These are phyloP conservation scores for Calonectria pauciramosa DNA, from an alignment of 2,329 filamentous ascomycete genomes.

Conservation along the genomic window DNA sequence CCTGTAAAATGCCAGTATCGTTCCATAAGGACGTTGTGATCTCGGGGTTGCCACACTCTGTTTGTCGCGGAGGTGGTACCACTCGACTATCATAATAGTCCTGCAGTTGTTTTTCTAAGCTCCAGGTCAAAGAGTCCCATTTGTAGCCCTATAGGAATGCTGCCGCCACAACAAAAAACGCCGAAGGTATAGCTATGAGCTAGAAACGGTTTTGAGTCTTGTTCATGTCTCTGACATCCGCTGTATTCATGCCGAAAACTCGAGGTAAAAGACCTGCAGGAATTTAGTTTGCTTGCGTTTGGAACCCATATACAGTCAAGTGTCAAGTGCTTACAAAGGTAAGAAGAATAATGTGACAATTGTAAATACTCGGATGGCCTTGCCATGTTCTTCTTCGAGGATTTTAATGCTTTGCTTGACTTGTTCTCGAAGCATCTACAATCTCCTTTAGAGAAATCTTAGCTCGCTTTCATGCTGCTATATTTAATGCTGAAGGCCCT, in stretches of 20 bases:
- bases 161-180: not conserved
- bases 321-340: not conserved
- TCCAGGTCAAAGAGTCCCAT: not conserved
- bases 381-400: not conserved
- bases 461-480: too few species aligned
- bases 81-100: too few species aligned
- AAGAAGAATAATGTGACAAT: constrained; percentile 9
- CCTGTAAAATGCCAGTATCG: too few species aligned
- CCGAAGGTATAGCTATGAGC: not conserved
- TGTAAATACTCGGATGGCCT: constrained; percentile 6
- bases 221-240: not conserved
- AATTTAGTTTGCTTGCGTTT: too few species aligned
- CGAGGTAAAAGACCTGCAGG: not conserved
- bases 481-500: too few species aligned
- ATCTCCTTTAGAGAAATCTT: too few species aligned
- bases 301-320: too few species aligned
- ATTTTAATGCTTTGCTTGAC: constrained; percentile 7
- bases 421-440: not conserved
- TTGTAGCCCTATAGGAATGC: constrained; percentile 11
- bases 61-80: too few species aligned
- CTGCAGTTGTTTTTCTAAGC: too few species aligned
- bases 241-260: constrained; percentile 11
- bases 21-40: too few species aligned
- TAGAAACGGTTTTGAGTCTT: not conserved
- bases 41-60: too few species aligned